Evolutionary conservation across 176 grass and related monocot species (phyloP), one percentile per base, ranked within the genome.

Genomic region (Tillandsia fasciculata): DNA sequence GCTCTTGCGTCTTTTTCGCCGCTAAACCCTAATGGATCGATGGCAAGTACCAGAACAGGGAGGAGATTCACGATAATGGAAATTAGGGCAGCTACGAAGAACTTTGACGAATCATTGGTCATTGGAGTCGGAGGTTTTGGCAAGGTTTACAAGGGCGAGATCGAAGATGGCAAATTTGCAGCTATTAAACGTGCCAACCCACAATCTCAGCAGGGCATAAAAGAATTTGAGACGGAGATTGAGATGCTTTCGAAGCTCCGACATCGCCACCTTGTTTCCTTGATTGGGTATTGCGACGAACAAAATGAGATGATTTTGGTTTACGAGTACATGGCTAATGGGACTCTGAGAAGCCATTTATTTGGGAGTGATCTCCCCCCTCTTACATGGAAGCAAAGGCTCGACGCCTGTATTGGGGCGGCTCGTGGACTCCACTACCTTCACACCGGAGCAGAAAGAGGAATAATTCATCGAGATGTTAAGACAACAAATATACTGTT

Each of bases 401-500:
- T 80, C 14, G 70, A 80, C 22, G 72, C 72, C 15, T 80, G 78
- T 52, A 80, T 80, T 2, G 78, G 64, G 15, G 70, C 64, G 9
- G 75, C 66, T 14, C 53, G 48, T 2, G 75, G 75, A 10, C 70
- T 66, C 0, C 66, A 81, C 17, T 76, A 71, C 12, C 73, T 82
- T 23, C 73, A 76, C 12, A 50, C 67, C 0, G 68, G 73, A 0
- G 68, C 24, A 0, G 42, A 71, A 12, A 33, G 33, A 18, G 12
- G 58, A 3, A 72, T 72, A 42, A 76, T 82, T 8, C 80, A 76
- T 3, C 13, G 73, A 13, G 77, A 80, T 0, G 70, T 80, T 0
- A 80, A 80, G 14, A 57, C 42, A 3, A 11, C 73, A 9, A 76
- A 82, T 26, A 82, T 82, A 52, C 11, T 82, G 0, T 4, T 82